These are phyloP conservation scores for Ophiocordyceps sinensis DNA, from an alignment of 2,329 filamentous ascomycete genomes.

Conservation along the genomic window DNA sequence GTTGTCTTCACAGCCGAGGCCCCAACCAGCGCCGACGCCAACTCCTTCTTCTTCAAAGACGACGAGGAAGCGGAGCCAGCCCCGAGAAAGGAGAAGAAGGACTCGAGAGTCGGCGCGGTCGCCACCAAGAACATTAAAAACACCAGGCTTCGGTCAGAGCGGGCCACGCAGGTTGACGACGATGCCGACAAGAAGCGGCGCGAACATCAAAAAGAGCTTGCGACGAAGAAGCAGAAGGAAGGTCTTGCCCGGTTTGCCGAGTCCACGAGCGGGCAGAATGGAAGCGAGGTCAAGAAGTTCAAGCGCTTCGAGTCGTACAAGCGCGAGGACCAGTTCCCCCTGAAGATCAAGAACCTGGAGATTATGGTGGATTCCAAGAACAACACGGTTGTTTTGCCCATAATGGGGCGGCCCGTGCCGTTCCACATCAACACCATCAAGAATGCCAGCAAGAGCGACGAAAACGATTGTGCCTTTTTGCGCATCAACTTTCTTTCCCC, in stretches of 20 bases:
- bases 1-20: slow-evolving; percentile 91
- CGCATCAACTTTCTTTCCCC: slow-evolving; percentile 96
- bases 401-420: slow-evolving; percentile 93
- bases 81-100: slow-evolving; percentile 84
- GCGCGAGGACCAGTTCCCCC: slow-evolving; percentile 84
- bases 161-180: slow-evolving; percentile 76
- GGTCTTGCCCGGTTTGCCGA: slow-evolving; percentile 77
- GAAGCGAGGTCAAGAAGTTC: slow-evolving; percentile 92
- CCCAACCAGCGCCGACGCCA: slow-evolving; percentile 78
- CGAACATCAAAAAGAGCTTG: slow-evolving; percentile 82
- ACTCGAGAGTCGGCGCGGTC: slow-evolving; percentile 69
- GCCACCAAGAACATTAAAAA: slow-evolving; percentile 92
- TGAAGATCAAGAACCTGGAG: slow-evolving; percentile 67
- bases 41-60: slow-evolving; percentile 98
- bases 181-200: slow-evolving; percentile 77
- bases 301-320: slow-evolving; percentile 99
- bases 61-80: slow-evolving; percentile 76
- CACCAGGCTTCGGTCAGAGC: slow-evolving; percentile 80
- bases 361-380: slow-evolving; percentile 89
- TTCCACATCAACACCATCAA: slow-evolving; percentile 98
- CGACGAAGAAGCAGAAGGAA: slow-evolving; percentile 77
- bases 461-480: slow-evolving; percentile 85
- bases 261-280: slow-evolving; percentile 71
- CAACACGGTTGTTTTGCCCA: slow-evolving; percentile 77
- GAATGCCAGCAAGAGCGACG: slow-evolving; percentile 94